Evolutionary conservation across 2,329 filamentous ascomycete species (phyloP).

Genomic region (Graphilbum fragrans): DNA sequence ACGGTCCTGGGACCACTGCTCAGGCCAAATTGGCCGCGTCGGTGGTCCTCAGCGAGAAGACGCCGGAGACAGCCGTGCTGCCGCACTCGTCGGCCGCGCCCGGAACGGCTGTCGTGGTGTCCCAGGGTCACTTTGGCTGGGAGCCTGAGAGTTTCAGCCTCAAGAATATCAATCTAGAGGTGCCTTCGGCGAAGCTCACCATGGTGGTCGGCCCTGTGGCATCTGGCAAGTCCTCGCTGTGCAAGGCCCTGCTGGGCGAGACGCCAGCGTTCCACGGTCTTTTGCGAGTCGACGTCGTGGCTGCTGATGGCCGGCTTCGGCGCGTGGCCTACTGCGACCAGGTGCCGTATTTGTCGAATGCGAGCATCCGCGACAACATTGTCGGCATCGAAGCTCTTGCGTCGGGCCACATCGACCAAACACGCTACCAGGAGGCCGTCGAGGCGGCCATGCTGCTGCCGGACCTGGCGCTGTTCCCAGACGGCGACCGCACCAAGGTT

Average conservation of each 20-base stretch:
- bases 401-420: conserved; percentile 9
- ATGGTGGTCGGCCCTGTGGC: conserved; percentile 30
- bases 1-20: too few species aligned
- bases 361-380: conserved; percentile 20
- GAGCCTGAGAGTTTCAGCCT: conserved; percentile 16
- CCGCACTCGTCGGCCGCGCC: background rate
- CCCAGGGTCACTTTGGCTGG: conserved; percentile 23
- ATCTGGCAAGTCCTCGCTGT: conserved; percentile 30
- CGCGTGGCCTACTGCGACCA: conserved; percentile 26
- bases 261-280: conserved; percentile 16
- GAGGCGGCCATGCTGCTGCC: conserved; percentile 17
- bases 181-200: conserved; percentile 20
- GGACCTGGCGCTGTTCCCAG: conserved; percentile 18
- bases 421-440: conserved; percentile 16
- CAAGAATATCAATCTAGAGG: conserved; percentile 18
- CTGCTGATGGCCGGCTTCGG: conserved; percentile 4
- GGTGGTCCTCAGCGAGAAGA: background rate
- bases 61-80: too few species aligned
- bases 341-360: conserved; percentile 21
- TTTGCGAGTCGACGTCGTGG: conserved; percentile 11
- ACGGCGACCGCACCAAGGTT: conserved; percentile 21
- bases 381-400: conserved; percentile 10
- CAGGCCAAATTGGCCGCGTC: too few species aligned
- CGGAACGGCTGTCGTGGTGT: conserved; percentile 1
- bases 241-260: conserved; percentile 26